Evolutionary conservation across 1,284 basidiomycete genomes (phyloP).

Genomic region (Cutaneotrichosporon curvatum): DNA sequence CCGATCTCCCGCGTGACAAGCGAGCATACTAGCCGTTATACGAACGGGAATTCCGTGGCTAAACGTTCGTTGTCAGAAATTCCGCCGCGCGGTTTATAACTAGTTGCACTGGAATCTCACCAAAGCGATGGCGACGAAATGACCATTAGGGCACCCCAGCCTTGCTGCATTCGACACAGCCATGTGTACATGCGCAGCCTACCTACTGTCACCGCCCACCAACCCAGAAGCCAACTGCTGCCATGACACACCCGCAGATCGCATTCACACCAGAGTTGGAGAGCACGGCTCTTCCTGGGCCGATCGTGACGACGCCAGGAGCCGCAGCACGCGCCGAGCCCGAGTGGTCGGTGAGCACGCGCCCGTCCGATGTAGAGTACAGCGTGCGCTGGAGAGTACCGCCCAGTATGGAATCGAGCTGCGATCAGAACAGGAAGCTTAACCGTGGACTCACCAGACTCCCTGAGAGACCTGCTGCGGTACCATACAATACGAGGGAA

Average conservation of each 20-base stretch:
- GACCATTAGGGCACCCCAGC: too few relatives aligned
- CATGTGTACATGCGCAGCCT: too few relatives aligned
- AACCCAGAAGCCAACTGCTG: constrained; percentile 28
- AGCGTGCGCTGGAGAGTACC: constrained; percentile 78
- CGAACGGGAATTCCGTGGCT: too few relatives aligned
- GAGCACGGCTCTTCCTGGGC: constrained; percentile 60
- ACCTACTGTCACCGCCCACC: too few relatives aligned
- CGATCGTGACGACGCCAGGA: constrained; percentile 54
- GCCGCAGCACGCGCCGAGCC: constrained; percentile 18
- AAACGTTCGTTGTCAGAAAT: too few relatives aligned
- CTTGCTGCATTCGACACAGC: too few relatives aligned
- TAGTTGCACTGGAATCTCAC: too few relatives aligned
- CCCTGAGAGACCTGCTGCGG: constrained; percentile 61
- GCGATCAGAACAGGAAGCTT: constrained; percentile 3
- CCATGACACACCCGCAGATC: constrained; percentile 26
- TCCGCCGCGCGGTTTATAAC: too few relatives aligned
- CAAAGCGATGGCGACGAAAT: too few relatives aligned
- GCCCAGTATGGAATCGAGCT: constrained; percentile 76
- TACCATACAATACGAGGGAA: constrained; percentile 52
- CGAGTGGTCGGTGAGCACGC: constrained; percentile 60
- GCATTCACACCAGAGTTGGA: constrained; percentile 54
- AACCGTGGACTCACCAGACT: constrained; percentile 57
- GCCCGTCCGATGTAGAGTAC: constrained; percentile 59
- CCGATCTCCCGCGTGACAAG: too few relatives aligned
- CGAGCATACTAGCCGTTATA: too few relatives aligned